Evolutionary conservation across 2,329 filamentous ascomycete genomes (phyloP).

Genomic region (Rugonectria rugulosa): DNA sequence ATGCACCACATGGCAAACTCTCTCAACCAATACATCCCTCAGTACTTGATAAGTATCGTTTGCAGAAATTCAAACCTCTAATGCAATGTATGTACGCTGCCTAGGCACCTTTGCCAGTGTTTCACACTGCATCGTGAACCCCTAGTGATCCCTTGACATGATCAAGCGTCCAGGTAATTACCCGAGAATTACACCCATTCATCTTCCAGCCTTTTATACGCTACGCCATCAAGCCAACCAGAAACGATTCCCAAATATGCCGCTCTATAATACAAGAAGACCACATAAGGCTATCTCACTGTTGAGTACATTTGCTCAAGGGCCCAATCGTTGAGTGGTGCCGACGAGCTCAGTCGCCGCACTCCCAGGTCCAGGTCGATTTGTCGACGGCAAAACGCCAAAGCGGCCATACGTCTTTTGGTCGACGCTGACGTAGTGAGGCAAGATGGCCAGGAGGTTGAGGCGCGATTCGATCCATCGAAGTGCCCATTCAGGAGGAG

Average conservation of each 20-base stretch:
- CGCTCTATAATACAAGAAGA: constrained; percentile 24
- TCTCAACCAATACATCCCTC: not conserved
- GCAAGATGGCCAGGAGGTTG: constrained; percentile 82
- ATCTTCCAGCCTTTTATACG: constrained; percentile 16
- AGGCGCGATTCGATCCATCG: constrained; percentile 89
- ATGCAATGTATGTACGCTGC: too few relatives aligned
- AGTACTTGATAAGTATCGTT: too few relatives aligned
- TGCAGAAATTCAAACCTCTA: not conserved
- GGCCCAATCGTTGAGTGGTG: constrained; percentile 72
- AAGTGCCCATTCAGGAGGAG: constrained; percentile 86
- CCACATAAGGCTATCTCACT: constrained; percentile 10
- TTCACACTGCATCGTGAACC: not conserved
- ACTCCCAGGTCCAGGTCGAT: constrained; percentile 48
- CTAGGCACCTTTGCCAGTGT: not conserved
- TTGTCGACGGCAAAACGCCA: constrained; percentile 77
- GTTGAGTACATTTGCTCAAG: constrained; percentile 52
- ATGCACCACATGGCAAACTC: too few relatives aligned
- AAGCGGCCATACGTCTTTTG: constrained; percentile 96
- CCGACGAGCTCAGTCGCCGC: constrained; percentile 66
- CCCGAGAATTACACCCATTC: constrained; percentile 1
- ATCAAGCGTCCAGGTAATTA: not conserved
- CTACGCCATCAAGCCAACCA: constrained; percentile 16
- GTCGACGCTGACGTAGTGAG: constrained; percentile 93
- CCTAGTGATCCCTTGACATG: not conserved
- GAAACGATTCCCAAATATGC: constrained; percentile 16